phyloP scores from a whole-genome alignment of 139 green algal species.

The Chlamydomonas schloesseri region DNA sequence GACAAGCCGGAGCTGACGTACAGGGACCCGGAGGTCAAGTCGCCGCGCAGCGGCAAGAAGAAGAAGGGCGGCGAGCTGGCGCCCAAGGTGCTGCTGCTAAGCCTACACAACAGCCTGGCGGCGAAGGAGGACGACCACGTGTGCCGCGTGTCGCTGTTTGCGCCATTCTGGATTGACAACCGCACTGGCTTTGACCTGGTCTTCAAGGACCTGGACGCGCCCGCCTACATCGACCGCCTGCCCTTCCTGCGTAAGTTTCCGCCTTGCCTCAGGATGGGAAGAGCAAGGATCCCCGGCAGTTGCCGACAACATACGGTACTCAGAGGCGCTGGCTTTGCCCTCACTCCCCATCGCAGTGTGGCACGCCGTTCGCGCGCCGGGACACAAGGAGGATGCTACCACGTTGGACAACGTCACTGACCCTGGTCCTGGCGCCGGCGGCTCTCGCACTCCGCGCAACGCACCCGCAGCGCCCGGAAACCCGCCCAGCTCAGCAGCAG shows the following conservation, averaged over 20 bases:
- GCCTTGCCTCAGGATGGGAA: not conserved
- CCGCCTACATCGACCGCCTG: slow-evolving; percentile 29
- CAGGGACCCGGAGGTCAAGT: not conserved
- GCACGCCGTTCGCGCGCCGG: slow-evolving; percentile 37
- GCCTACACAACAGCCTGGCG: slow-evolving; percentile 68
- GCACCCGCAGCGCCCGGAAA: not conserved
- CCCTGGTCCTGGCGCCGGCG: not conserved
- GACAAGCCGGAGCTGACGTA: not conserved
- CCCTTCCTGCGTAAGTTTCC: slow-evolving; percentile 49
- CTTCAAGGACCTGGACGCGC: slow-evolving; percentile 73
- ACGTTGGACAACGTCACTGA: not conserved
- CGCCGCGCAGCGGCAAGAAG: not conserved
- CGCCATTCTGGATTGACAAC: slow-evolving; percentile 89
- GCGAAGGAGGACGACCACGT: slow-evolving; percentile 33
- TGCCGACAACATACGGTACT: too few relatives aligned
- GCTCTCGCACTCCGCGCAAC: too few relatives aligned
- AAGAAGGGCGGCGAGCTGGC: not conserved
- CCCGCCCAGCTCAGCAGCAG: not conserved
- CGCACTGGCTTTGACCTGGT: slow-evolving; percentile 83
- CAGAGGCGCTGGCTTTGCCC: not conserved
- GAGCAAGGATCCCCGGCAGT: too few relatives aligned
- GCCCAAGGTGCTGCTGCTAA: slow-evolving; percentile 64
- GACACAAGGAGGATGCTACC: slow-evolving; percentile 12
- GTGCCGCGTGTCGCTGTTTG: slow-evolving; percentile 69
- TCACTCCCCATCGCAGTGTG: slow-evolving; percentile 29